Evolutionary conservation across 2,329 filamentous ascomycete species (phyloP), one percentile per base, ranked within the genome.

Genomic region (Pseudogymnoascus verrucosus): DNA sequence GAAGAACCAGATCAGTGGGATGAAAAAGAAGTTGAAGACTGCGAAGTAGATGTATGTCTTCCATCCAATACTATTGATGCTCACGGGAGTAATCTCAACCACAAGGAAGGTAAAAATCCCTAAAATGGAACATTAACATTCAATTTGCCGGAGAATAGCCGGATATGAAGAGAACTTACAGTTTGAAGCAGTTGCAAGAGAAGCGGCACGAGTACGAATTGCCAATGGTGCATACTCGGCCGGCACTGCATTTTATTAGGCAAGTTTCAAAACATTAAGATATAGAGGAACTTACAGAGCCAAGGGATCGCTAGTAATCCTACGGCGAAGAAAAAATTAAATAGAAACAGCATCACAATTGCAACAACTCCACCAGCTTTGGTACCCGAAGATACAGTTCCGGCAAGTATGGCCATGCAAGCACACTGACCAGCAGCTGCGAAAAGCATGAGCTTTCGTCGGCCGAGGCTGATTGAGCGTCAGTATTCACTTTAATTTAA

Each of bases 401-500:
- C 82, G 0, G 80, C 79, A n/a, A 84, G 77, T 28, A 89, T 79
- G 1, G 84, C 81, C 78, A 82, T 81, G 64, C 78, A 81, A 2
- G 65, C 68, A 63, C 72, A 70, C 44, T 77, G 75, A 1, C 74
- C 75, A 1, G 65, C 69, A 11, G 70, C 73, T 1, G 74, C 73
- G 21, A 76, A 84, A 70, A 86, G 78, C 79, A 87, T 83, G 71
- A 86, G 76, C 69, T 84, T 84, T 7, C 84, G 76, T 4, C 84
- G 78, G 16, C 84, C 84, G 66, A 80, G 79, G 36, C 40, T 44
- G 40, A 12, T 44, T 44, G 8, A 44, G 21, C 40, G 12, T 44
- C 3, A 44, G 40, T 12, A 44, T 44, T 44, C 12, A 11, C 11
- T 2, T 10, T 44, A 1, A 23, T 44, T 44, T 23, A 2, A 44